These are phyloP conservation scores for Sugiyamaella novakii DNA, from an alignment of 1,139 yeast genomes.

Conservation along the genomic window DNA sequence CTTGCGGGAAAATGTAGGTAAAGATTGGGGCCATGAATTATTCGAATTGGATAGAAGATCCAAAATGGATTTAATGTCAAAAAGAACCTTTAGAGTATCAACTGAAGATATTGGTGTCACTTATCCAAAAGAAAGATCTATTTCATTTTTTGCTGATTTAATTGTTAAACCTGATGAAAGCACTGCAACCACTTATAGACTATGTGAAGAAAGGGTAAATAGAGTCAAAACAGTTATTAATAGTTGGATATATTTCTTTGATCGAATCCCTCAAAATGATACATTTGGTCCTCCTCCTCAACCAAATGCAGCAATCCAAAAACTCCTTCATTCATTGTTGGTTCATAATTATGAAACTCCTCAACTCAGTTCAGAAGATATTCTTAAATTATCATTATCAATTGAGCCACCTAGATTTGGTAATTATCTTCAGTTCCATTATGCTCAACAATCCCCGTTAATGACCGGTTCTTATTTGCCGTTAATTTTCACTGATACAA, in stretches of 20 bases:
- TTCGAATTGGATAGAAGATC: constrained; percentile 83
- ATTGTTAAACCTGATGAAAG: constrained; percentile 46
- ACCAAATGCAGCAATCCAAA: constrained; percentile 39
- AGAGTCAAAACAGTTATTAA: constrained; percentile 72
- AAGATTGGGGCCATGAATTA: constrained; percentile 93
- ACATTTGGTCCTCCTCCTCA: constrained; percentile 36
- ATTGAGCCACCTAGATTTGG: constrained; percentile 52
- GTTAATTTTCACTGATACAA: constrained; percentile 57
- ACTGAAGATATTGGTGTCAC: constrained; percentile 85
- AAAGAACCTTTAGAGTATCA: constrained; percentile 69
- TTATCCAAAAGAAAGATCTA: constrained; percentile 74
- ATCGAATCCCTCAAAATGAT: constrained; percentile 46
- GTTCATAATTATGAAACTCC: constrained; percentile 35
- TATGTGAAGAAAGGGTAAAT: constrained; percentile 66
- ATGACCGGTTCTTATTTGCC: constrained; percentile 63
- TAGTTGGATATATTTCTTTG: constrained; percentile 76
- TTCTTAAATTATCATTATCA: constrained; percentile 48
- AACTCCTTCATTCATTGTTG: constrained; percentile 44
- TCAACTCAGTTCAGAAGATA: constrained; percentile 29
- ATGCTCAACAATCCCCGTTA: constrained; percentile 51
- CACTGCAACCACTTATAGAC: constrained; percentile 48
- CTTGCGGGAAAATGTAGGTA: constrained; percentile 62
- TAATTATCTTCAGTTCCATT: constrained; percentile 47
- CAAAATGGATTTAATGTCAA: constrained; percentile 53
- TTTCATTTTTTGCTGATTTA: constrained; percentile 91